Evolutionary conservation across 345 rosid species (phyloP), one percentile per base, ranked within the genome.

Genomic region (Hibiscus syriacus): DNA sequence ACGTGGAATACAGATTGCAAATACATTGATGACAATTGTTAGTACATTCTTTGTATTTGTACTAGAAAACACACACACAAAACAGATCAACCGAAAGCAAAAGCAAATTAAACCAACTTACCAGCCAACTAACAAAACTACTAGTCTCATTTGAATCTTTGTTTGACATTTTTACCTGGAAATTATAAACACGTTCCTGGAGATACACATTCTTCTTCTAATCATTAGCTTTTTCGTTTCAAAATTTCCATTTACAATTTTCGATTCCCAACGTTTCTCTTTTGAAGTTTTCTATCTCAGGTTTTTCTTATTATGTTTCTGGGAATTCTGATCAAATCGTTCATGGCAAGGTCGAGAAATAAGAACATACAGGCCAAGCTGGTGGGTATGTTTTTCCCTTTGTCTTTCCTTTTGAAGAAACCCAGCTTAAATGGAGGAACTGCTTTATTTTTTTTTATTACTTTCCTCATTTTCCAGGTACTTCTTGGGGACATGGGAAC

Each of bases 401-500:
- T 45, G 59, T 38, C 46, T 4, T 56, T 7, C 27, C n/a, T n/a
- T n/a, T n/a, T n/a, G n/a, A n/a, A n/a, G n/a, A n/a, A n/a, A n/a
- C 36, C 27, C 36, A 23, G n/a, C 58, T 54, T 55, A 9, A 30
- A 32, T 58, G 43, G 43, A 9, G 64, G 13, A 58, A 32, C 22
- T 58, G 64, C 45, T 32, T 58, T 58, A 25, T n/a, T n/a, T 32
- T 56, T 30, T 11, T 30, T 57, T 14, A 30, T 57, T 30, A 23
- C 6, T 57, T 59, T 19, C 9, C 1, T n/a, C 16, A 29, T 43
- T 67, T 64, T 67, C 1, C 80, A 87, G 92, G 96, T 89, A 16
- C 83, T 89, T 69, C 84, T 89, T 10, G 96, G 96, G 74, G 92
- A 87, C 80, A 85, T 89, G 92, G 92, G 96, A 58, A 74, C 96